Base-by-base conservation (phyloP, 1,284 basidiomycete species). In the Moesziomyces globuligerus region DNA sequence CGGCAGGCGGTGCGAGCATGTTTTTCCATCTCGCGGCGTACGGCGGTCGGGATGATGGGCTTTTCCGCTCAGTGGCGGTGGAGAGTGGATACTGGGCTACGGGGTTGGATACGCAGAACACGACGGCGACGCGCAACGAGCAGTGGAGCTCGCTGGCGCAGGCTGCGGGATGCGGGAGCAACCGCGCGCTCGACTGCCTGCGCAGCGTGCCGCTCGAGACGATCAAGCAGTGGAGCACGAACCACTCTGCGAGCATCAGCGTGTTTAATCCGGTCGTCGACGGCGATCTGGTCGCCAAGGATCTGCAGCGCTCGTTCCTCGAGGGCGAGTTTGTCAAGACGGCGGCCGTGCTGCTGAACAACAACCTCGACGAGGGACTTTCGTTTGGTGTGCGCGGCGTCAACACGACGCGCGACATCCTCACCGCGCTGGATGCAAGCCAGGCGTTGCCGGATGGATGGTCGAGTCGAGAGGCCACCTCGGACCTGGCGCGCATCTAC, bases 1-100 rank as follows among this genome's bases (percentile, higher is more conserved):
- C 53, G 9, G 71, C 74, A 1, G 74, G 74, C 8, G 74, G 68
- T 13, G 54, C 46, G 3, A 54, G 46, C 28, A 58, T 75, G 38
- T 20, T 61, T 5, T 42, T 62, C 48, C 66, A 69, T 20, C 49
- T 56, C 10, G 23, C 58, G 6, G 65, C 58, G 18, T 68, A 46
- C 28, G 46, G 44, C 18, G 65, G 65, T 0, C 36, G 58, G 0
- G 38, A 68, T 24, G 65, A 68, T 24, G 29, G 36, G 18, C 48
- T 68, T 20, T 68, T 68, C 46, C 28, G 46, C 1, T n/a, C 25
- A 7, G 53, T 23, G 2, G 39, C 39, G 10, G 58, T 47, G 3
- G 21, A 70, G 36, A 59, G 55, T 32, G 52, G 51, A 3, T 69
- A 69, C 51, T 69, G 28, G 26, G 49, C 40, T 6, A 69, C 48